Base-by-base conservation (phyloP, 495 filamentous ascomycete genomes). In the Xylaria grammica region DNA sequence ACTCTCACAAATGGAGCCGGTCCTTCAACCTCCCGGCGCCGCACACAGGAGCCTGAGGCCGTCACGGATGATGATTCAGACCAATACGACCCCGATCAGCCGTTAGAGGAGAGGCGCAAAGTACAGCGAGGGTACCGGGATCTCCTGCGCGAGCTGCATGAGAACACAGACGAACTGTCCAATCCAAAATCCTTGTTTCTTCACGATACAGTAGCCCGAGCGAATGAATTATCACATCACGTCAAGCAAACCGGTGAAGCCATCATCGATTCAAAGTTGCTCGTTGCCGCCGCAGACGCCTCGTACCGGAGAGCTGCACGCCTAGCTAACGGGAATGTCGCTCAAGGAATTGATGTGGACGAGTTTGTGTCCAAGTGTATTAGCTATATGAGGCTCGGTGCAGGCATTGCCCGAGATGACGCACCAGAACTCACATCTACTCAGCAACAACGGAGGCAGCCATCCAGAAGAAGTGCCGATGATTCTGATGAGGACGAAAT, bases 211-310 rank as follows among this genome's bases (percentile, higher is more conserved):
- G 66, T 97, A 5, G 60, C 82, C 6, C 80, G 84, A 64, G 87
- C 90, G 2, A 89, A 97, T 70, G 65, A 79, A 3, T 74, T 88
- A 10, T 90, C 88, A 69, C 74, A 74, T 29, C 79, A 86, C 36
- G 92, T 98, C 53, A 95, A 91, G 67, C 94, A 97, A 71, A 96
- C 95, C 1, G 85, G 86, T n/a, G 96, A 99, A 73, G 95, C 95
- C 1, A 92, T 89, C 3, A 88, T 97, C 62, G 95, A 99, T 70
- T 91, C 94, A 0, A 88, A 91, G 45, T 81, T 95, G 42, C 81
- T 98, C 10, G 91, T 97, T 11, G 85, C 81, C 36, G 86, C 89
- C 0, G 88, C 91, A 20, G 95, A 98, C 65, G 77, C 93, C 2
- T 87, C 89, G 0, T 87, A 89, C 61, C 90, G 91, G 60, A 92